These are phyloP conservation scores for Platanthera zijinensis DNA, from an alignment of 106 monocot genomes.

Conservation along the genomic window DNA sequence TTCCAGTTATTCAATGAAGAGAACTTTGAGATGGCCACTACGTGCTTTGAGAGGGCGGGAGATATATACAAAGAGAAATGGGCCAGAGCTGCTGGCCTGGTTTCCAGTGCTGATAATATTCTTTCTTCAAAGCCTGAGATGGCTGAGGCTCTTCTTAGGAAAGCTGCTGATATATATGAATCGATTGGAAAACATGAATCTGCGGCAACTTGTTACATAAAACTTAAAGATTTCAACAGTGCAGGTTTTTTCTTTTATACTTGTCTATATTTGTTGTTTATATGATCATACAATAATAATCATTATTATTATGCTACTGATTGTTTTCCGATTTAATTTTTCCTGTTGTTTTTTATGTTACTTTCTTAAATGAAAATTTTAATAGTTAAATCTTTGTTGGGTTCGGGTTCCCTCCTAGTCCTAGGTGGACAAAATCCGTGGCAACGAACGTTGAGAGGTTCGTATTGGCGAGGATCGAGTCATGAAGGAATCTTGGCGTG, in stretches of 20 bases:
- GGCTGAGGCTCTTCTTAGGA: conserved; percentile 15
- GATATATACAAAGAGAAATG: conserved; percentile 36
- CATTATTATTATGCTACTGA: too few relatives aligned
- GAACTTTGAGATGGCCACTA: conserved; percentile 52
- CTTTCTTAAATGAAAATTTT: too few relatives aligned
- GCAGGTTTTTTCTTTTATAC: conserved; percentile 31
- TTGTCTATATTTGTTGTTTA: neutral
- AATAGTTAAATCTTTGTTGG: too few relatives aligned
- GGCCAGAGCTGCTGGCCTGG: conserved; percentile 54
- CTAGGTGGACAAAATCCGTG: too few relatives aligned
- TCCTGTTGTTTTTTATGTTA: too few relatives aligned
- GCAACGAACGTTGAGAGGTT: too few relatives aligned
- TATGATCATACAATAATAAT: neutral
- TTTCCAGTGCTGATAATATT: conserved; percentile 27
- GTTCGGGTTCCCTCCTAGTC: too few relatives aligned
- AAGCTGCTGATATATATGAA: conserved; percentile 63
- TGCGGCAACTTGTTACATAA: conserved; percentile 46
- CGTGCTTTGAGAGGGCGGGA: conserved; percentile 62
- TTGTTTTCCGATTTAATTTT: too few relatives aligned
- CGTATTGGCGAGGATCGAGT: too few relatives aligned
- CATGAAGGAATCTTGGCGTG: too few relatives aligned
- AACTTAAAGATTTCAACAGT: conserved; percentile 33
- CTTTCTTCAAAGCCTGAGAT: conserved; percentile 23
- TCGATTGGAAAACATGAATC: conserved; percentile 35
- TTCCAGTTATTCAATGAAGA: conserved; percentile 40